Evolutionary conservation across 768 basidiomycete species (phyloP).

Genomic region (Boletus reticulatus): DNA sequence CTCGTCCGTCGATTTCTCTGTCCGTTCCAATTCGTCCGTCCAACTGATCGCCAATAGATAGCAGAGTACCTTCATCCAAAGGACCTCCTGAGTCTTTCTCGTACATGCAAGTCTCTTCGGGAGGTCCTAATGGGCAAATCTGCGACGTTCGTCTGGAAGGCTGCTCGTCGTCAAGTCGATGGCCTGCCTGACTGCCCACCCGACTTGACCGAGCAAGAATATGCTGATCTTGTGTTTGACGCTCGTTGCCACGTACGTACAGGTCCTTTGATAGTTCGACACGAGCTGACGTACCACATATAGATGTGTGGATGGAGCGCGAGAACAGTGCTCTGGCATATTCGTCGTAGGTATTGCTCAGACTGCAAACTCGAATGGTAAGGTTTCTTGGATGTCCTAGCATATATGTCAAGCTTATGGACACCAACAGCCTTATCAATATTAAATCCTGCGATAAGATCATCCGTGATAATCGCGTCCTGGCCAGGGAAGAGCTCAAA

Average conservation of each 20-base stretch:
- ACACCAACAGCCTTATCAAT: background rate
- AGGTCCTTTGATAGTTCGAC: background rate
- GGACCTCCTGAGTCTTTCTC: background rate
- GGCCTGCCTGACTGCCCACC: conserved; percentile 37
- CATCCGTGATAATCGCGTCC: background rate
- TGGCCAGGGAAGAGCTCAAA: background rate
- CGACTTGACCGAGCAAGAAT: conserved; percentile 44
- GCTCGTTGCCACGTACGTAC: conserved; percentile 18
- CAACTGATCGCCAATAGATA: background rate
- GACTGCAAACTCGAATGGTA: background rate
- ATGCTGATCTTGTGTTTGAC: conserved; percentile 38
- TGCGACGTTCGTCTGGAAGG: background rate
- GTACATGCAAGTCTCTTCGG: background rate
- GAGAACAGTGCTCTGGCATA: background rate
- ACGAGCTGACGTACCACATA: background rate
- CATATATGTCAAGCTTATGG: background rate
- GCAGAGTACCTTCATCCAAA: background rate
- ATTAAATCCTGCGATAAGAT: background rate
- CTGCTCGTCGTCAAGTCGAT: background rate
- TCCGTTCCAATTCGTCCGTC: background rate
- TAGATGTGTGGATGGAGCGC: conserved; percentile 8
- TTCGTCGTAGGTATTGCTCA: conserved; percentile 16
- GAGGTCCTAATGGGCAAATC: background rate
- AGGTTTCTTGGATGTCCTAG: background rate
- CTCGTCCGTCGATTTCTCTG: background rate